These are phyloP conservation scores for Hymenoscyphus occultus DNA, from an alignment of 2,329 filamentous ascomycete species.

Conservation along the genomic window DNA sequence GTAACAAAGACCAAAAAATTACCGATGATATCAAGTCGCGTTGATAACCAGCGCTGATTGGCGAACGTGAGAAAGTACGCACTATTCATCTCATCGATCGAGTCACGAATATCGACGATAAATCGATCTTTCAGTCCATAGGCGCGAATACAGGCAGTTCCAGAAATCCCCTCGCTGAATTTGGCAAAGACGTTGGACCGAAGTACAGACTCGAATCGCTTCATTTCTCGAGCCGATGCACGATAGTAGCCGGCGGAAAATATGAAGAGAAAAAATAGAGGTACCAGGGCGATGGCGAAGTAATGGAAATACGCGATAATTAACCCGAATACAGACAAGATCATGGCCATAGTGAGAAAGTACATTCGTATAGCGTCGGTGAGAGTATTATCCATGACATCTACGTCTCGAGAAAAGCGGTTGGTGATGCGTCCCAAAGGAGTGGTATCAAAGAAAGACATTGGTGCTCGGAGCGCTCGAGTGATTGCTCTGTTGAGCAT, in stretches of 20 bases:
- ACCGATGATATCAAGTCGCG: constrained; percentile 81
- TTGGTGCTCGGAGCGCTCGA: constrained; percentile 68
- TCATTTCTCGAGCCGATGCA: constrained; percentile 87
- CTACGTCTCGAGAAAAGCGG: constrained; percentile 91
- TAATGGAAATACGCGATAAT: constrained; percentile 97
- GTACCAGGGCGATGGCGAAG: constrained; percentile 61
- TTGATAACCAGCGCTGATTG: constrained; percentile 89
- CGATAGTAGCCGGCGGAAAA: constrained; percentile 86
- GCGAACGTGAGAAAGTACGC: constrained; percentile 95
- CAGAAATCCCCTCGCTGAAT: constrained; percentile 84
- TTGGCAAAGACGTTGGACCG: constrained; percentile 86
- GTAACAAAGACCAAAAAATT: constrained; percentile 82
- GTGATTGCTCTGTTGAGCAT: constrained; percentile 80
- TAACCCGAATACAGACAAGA: constrained; percentile 78
- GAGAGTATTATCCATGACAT: constrained; percentile 93
- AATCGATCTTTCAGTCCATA: constrained; percentile 82
- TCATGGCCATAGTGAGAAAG: constrained; percentile 78
- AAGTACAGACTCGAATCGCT: constrained; percentile 87
- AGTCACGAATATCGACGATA: constrained; percentile 60
- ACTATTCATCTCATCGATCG: constrained; percentile 88
- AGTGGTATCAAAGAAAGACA: constrained; percentile 96
- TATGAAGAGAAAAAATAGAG: constrained; percentile 73
- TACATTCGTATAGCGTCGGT: constrained; percentile 92
- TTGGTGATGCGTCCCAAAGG: constrained; percentile 94
- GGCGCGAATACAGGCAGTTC: constrained; percentile 80